Evolutionary conservation across 2,329 filamentous ascomycete species (phyloP), one percentile per base, ranked within the genome.

Genomic region (Geoglossum cookeanum): DNA sequence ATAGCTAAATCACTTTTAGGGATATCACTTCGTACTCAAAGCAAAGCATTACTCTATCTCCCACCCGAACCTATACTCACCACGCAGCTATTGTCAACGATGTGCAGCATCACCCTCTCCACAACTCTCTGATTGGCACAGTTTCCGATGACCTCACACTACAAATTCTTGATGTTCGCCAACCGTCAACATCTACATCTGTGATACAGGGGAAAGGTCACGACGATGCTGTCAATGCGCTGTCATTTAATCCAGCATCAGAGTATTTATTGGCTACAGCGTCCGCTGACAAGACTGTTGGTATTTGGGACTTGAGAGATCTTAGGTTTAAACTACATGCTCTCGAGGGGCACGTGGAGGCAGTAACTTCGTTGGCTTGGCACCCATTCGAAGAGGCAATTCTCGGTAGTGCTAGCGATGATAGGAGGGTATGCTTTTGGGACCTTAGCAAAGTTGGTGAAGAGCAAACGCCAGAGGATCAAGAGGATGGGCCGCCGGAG

Each of bases 71-170:
- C 44, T 97, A 92, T 71, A 91, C 82, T 0, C 87, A 96, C 62
- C 94, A 98, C 69, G 83, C 78, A 22, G 83, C 91, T 30, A 86
- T 92, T 57, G 92, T 98, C 67, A 98, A 98, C 68, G 92, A 98
- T 66, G 90, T 98, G 35, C 89, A 97, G 71, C 88, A 94, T 67
- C 91, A 97, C 64, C 90, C 91, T 7, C 79, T 89, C 48, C 87
- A 91, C 61, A 83, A 81, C 64, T 82, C 83, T 63, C 83, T 94
- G 61, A 86, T 98, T 60, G 94, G 91, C 61, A 91, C 87, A 15
- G 92, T 95, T 3, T 97, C 92, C 3, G 92, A 98, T 68, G 92
- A 98, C 68, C 78, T 92, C 63, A 96, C 88, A 6, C 80, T 97
- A 60, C 87, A 96, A 69, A 85, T 98, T 59, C 78, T 97, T 59